Percentiles rank a stretch among this genome's conserved stretches.
These are phyloP conservation scores for Cordyceps tenuipes DNA, from an alignment of 2,329 filamentous ascomycete genomes.

Conservation along the genomic window DNA sequence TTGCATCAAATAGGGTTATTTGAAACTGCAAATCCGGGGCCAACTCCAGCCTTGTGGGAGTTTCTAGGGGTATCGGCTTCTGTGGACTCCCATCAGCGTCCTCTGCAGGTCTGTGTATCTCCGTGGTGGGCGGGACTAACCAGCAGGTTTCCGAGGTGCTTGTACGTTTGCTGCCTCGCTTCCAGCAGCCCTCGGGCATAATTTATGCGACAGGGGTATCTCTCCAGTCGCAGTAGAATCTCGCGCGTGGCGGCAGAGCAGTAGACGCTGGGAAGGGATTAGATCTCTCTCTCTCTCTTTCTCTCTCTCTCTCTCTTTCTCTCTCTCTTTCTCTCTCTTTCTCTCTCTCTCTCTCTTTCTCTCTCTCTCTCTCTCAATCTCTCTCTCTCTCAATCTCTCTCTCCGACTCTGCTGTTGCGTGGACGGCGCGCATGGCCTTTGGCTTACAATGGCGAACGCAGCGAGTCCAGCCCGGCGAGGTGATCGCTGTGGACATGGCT, in stretches of 20 bases:
- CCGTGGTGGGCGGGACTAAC: constrained; percentile 25
- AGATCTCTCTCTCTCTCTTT: not conserved
- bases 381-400: too few species aligned
- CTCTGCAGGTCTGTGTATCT: not conserved
- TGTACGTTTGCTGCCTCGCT: constrained; percentile 64
- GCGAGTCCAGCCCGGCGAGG: constrained; percentile 67
- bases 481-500: constrained; percentile 93
- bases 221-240: constrained; percentile 72
- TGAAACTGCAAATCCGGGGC: constrained; percentile 58
- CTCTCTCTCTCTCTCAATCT: too few species aligned
- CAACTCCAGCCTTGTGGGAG: constrained; percentile 69
- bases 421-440: not conserved
- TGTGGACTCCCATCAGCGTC: constrained; percentile 19
- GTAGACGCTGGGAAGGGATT: constrained; percentile 52
- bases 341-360: too few species aligned
- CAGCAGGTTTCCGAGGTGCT: constrained; percentile 62
- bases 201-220: constrained; percentile 72
- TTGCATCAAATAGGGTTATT: constrained; percentile 82
- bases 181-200: constrained; percentile 72
- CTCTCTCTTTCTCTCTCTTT: too few species aligned
- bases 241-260: constrained; percentile 78
- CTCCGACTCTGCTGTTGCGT: too few species aligned
- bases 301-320: too few species aligned
- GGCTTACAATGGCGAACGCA: constrained; percentile 63
- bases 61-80: constrained; percentile 76